Evolutionary conservation across 352 stramenopile genomes (phyloP).

Genomic region (Pythium angustatum): DNA sequence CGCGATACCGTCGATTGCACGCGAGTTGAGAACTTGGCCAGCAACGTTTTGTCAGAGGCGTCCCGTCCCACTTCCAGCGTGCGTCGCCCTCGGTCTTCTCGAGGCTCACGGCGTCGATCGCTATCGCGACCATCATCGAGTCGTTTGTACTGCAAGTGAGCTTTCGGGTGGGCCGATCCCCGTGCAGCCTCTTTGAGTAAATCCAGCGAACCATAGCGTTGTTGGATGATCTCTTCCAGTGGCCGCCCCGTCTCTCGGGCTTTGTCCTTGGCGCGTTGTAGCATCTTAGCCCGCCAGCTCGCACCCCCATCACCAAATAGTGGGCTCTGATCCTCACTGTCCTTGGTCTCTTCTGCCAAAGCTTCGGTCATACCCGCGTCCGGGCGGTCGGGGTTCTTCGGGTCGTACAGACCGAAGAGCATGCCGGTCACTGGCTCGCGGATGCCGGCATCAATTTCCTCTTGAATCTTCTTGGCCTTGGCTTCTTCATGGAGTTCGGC

Average conservation of each 20-base stretch:
- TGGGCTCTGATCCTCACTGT: constrained; percentile 24
- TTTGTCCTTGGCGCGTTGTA: constrained; percentile 66
- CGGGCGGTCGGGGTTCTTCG: constrained; percentile 62
- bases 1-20: constrained; percentile 56
- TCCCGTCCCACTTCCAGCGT: constrained; percentile 49
- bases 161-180: constrained; percentile 48
- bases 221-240: constrained; percentile 62
- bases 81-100: constrained; percentile 18
- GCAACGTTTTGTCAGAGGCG: constrained; percentile 56
- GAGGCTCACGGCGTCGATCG: neutral
- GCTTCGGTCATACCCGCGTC: constrained; percentile 26
- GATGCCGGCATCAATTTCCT: constrained; percentile 73
- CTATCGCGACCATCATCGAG: constrained; percentile 32
- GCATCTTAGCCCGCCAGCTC: constrained; percentile 85
- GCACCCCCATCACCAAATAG: constrained; percentile 73
- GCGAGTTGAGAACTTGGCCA: constrained; percentile 62
- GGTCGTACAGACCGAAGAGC: constrained; percentile 80
- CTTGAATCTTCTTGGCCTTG: constrained; percentile 62
- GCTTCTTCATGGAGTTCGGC: constrained; percentile 45
- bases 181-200: constrained; percentile 51
- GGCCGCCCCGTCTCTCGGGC: constrained; percentile 50
- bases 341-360: constrained; percentile 20
- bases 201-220: constrained; percentile 59
- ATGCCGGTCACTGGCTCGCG: constrained; percentile 78
- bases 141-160: constrained; percentile 76